A percentile compares a stretch with the other conserved stretches of the same genome.
These are phyloP conservation scores for Curvularia spicifera DNA, from an alignment of 2,329 filamentous ascomycete species.

Conservation along the genomic window DNA sequence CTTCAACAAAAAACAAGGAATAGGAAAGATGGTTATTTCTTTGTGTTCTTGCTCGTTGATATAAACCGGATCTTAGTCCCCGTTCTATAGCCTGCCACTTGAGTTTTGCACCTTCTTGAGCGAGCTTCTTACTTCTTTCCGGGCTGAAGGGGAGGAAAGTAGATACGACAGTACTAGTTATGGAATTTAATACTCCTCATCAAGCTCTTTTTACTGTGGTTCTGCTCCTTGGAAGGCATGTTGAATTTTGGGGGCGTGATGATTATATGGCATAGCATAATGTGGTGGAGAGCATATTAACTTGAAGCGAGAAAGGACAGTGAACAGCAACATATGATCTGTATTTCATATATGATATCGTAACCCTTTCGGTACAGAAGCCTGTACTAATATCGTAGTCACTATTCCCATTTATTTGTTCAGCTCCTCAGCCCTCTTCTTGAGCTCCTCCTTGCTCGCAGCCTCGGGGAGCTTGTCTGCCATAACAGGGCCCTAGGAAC, in stretches of 20 bases:
- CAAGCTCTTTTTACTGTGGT: no score
- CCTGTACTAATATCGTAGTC: background rate
- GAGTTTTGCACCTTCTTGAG: background rate
- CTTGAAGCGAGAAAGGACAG: background rate
- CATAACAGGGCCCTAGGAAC: conserved; percentile 53
- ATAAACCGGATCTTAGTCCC: background rate
- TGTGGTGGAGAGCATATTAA: background rate
- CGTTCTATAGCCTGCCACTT: background rate
- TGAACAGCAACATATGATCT: background rate
- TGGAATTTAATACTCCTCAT: no score
- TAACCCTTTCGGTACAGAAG: background rate
- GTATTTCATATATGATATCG: background rate
- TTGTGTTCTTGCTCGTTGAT: background rate
- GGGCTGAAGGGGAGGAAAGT: no score
- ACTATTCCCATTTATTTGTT: conserved; percentile 52
- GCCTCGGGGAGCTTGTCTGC: conserved; percentile 54
- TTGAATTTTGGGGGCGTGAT: background rate
- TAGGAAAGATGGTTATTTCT: background rate
- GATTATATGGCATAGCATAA: background rate
- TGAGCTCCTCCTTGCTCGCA: conserved; percentile 57
- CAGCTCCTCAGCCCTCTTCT: conserved; percentile 58
- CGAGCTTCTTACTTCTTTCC: background rate
- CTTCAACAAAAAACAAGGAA: no score
- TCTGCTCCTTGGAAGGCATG: background rate
- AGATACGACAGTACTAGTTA: no score